These are phyloP conservation scores for Xylariales sp. DNA, from an alignment of 2,329 filamentous ascomycete species.

Conservation along the genomic window DNA sequence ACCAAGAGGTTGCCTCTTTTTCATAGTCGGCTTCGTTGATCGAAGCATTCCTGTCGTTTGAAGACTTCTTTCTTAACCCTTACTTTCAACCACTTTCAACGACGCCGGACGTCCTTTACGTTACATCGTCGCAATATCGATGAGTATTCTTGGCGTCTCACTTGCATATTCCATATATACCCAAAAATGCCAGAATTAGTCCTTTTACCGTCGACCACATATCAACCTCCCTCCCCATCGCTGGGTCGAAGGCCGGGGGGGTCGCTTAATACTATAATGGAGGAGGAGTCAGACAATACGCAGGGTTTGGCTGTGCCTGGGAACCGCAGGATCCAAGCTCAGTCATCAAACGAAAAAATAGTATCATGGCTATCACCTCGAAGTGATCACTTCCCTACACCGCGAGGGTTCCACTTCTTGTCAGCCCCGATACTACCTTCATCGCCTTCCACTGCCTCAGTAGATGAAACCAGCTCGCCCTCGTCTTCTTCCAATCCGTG, in stretches of 20 bases:
- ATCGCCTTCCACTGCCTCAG: constrained; percentile 52
- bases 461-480: constrained; percentile 41
- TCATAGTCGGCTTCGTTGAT: constrained; percentile 39
- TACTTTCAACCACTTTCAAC: constrained; percentile 23
- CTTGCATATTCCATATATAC: constrained; percentile 19
- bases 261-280: constrained; percentile 62
- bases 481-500: constrained; percentile 55
- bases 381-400: constrained; percentile 66
- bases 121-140: constrained; percentile 14
- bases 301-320: constrained; percentile 21
- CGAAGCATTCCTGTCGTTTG: constrained; percentile 40
- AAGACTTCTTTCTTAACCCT: constrained; percentile 22
- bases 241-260: constrained; percentile 49
- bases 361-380: constrained; percentile 55
- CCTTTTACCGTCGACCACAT: constrained; percentile 35
- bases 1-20: constrained; percentile 27
- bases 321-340: constrained; percentile 22
- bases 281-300: constrained; percentile 45
- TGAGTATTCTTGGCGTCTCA: constrained; percentile 18
- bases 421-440: constrained; percentile 58
- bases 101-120: constrained; percentile 28
- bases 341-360: constrained; percentile 43
- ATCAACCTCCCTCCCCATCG: constrained; percentile 46
- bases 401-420: constrained; percentile 62
- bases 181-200: constrained; percentile 43